phyloP scores from a whole-genome alignment of 257 asterid genomes.

The Solanum paucissectum region DNA sequence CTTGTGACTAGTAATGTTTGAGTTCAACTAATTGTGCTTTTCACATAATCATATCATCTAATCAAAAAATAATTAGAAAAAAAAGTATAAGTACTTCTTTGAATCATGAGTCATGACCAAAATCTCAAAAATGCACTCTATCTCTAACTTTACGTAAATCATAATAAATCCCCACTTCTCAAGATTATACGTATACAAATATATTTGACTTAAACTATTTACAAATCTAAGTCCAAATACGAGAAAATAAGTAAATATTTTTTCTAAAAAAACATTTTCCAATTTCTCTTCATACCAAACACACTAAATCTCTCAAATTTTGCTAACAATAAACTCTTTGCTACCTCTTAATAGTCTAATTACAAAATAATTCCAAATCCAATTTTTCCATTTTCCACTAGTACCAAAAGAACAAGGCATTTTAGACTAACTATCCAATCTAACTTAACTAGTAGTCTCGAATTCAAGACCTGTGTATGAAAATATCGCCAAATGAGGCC shows the following conservation, averaged over 20 bases:
- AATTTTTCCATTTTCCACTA: not conserved
- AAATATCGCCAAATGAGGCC: not conserved
- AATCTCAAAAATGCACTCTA: rapidly evolving
- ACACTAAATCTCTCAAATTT: not conserved
- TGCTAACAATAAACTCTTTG: not conserved
- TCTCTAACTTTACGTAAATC: not conserved
- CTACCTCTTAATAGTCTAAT: not conserved
- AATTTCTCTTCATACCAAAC: not conserved
- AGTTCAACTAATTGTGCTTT: not conserved
- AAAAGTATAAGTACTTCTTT: not conserved
- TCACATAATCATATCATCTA: not conserved
- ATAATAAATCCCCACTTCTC: not conserved
- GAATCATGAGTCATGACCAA: not conserved
- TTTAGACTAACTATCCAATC: not conserved
- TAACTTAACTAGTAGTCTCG: too few species aligned
- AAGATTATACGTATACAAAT: too few species aligned
- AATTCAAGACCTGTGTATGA: too few species aligned
- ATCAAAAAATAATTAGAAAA: not conserved
- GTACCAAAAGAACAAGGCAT: not conserved
- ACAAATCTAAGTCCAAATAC: not conserved
- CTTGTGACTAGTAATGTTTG: not conserved
- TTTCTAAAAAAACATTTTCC: not conserved
- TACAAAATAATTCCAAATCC: not conserved
- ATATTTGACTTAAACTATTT: too few species aligned
- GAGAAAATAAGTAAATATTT: not conserved